Evolutionary conservation across 2,329 filamentous ascomycete species (phyloP).

Genomic region (Dactylellina haptotyla): DNA sequence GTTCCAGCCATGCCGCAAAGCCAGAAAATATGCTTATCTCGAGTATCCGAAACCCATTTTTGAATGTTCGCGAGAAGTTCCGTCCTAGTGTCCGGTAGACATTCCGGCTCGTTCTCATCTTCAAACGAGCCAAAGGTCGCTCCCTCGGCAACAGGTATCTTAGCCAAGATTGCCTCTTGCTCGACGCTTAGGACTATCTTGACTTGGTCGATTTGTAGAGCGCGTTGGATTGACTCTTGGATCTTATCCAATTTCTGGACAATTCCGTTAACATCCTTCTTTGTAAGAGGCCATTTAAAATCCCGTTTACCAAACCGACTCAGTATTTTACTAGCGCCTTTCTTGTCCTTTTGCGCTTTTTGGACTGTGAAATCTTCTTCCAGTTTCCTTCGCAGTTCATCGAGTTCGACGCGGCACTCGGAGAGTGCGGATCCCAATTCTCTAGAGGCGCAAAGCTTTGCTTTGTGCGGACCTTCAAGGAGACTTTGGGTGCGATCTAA

Average conservation of each 20-base stretch:
- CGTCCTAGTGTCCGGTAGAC: conserved; percentile 56
- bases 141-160: conserved; percentile 30
- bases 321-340: conserved; percentile 1
- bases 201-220: conserved; percentile 24
- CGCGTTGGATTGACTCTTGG: conserved; percentile 3
- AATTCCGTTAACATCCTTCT: conserved; percentile 12
- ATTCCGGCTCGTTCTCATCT: conserved; percentile 55
- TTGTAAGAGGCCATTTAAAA: conserved; percentile 35
- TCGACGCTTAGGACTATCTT: conserved; percentile 20
- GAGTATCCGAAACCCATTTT: conserved; percentile 22
- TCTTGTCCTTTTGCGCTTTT: not conserved
- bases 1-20: conserved; percentile 62
- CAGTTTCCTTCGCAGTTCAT: not conserved
- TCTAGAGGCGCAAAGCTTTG: conserved; percentile 11
- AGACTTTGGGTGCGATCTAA: conserved; percentile 4
- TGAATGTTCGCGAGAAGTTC: conserved; percentile 54
- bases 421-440: conserved; percentile 1
- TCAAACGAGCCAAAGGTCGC: conserved; percentile 56
- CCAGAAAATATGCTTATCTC: conserved; percentile 58
- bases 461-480: conserved; percentile 1
- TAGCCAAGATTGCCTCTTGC: conserved; percentile 12
- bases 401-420: not conserved
- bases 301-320: not conserved
- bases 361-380: not conserved
- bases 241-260: not conserved